Conservation (phyloP, 2,329 filamentous ascomycete species). For the Xylaria sp. region DNA sequence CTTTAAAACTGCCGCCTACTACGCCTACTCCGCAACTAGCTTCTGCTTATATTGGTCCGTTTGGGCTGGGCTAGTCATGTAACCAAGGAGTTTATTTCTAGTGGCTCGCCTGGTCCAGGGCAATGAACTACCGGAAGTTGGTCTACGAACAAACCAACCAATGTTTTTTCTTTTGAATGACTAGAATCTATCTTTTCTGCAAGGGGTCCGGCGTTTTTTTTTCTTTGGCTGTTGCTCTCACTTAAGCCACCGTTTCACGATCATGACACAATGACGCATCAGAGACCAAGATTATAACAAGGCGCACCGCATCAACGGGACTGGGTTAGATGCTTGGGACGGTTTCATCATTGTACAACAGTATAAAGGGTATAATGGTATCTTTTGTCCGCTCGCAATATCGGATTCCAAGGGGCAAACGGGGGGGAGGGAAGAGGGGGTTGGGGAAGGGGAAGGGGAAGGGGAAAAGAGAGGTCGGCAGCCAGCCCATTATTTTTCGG, state of each 20-base stretch:
- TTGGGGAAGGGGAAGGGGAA: background rate
- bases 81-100: background rate
- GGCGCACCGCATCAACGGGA: slow-evolving; percentile 38
- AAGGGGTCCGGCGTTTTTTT: slow-evolving; percentile 37
- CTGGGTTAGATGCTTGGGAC: slow-evolving; percentile 35
- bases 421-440: too few relatives aligned
- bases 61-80: background rate
- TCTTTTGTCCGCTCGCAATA: slow-evolving; percentile 29
- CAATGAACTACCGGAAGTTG: background rate
- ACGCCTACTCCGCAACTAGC: slow-evolving; percentile 18
- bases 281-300: slow-evolving; percentile 35
- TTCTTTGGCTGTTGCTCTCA: slow-evolving; percentile 23
- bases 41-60: background rate
- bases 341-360: slow-evolving; percentile 35
- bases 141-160: slow-evolving; percentile 2
- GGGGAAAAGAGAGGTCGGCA: background rate
- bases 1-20: slow-evolving; percentile 57
- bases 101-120: background rate
- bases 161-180: slow-evolving; percentile 30
- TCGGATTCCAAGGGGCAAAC: slow-evolving; percentile 20
- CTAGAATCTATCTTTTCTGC: slow-evolving; percentile 33
- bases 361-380: slow-evolving; percentile 38
- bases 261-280: slow-evolving; percentile 29
- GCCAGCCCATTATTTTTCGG: background rate
- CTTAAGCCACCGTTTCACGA: slow-evolving; percentile 20